phyloP scores from a whole-genome alignment of 257 asterid genomes.

The Rhazya stricta region DNA sequence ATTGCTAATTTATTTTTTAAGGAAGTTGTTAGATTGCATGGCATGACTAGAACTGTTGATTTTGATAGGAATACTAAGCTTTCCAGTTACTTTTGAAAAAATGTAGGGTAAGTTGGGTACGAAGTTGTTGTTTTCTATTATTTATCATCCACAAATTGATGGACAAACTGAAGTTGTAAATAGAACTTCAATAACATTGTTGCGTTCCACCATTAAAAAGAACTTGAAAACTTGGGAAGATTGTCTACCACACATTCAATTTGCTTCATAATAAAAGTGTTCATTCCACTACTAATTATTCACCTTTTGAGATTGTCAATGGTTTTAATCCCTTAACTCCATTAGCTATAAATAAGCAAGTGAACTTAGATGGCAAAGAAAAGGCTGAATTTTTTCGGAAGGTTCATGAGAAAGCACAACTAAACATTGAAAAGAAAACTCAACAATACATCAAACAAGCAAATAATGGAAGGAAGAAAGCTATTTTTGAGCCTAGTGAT shows the following conservation, averaged over 20 bases:
- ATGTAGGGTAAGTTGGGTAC: not conserved
- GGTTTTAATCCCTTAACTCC: too few relatives aligned
- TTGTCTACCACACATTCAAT: not conserved
- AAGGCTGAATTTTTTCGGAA: not conserved
- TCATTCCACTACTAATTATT: not conserved
- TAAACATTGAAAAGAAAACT: not conserved
- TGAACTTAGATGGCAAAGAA: too few relatives aligned
- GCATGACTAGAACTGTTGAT: not conserved
- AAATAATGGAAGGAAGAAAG: not conserved
- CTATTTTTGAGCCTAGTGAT: not conserved
- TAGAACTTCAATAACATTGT: too few relatives aligned
- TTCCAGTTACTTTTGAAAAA: not conserved
- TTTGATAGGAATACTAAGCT: not conserved
- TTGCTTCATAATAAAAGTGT: not conserved
- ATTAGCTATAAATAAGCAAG: too few relatives aligned
- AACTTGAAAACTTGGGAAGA: too few relatives aligned
- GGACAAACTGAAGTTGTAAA: too few relatives aligned
- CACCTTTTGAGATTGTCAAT: not conserved
- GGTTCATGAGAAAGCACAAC: not conserved
- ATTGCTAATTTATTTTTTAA: too few relatives aligned
- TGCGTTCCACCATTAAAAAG: too few relatives aligned
- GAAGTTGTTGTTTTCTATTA: too few relatives aligned
- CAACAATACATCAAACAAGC: not conserved
- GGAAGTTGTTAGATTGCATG: not conserved
- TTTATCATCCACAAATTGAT: too few relatives aligned